A percentile compares a stretch with the other conserved stretches of the same genome.
phyloP scores from a whole-genome alignment of 139 green algal species.

The Tetradesmus obliquus region DNA sequence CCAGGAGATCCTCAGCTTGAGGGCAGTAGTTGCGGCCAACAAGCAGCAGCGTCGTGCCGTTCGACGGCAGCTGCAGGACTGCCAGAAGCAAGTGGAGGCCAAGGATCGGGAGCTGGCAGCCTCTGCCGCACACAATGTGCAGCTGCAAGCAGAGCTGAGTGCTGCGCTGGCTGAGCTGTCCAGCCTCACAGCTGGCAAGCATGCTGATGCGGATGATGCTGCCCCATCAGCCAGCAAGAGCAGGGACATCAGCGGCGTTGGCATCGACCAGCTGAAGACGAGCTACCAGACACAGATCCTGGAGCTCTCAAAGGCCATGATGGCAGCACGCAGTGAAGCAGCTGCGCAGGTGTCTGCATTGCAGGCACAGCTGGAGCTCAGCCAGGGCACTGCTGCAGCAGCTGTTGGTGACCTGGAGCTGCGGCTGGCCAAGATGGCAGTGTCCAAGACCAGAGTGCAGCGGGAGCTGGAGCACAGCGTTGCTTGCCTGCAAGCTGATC shows the following conservation, averaged over 20 bases:
- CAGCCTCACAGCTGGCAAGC: background rate
- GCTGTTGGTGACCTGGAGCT: background rate
- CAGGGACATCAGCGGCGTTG: background rate
- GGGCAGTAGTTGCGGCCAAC: background rate
- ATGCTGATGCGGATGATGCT: background rate
- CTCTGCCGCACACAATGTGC: background rate
- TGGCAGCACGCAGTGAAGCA: background rate
- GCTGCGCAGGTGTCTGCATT: background rate
- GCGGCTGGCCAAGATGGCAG: background rate
- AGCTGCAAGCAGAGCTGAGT: background rate
- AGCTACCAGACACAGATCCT: conserved; percentile 6
- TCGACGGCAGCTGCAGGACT: background rate
- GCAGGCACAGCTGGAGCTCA: conserved; percentile 27
- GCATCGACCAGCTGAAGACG: background rate
- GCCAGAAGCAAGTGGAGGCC: background rate
- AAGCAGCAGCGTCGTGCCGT: conserved; percentile 4
- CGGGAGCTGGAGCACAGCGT: background rate
- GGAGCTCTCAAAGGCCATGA: background rate
- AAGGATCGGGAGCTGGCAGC: conserved; percentile 25
- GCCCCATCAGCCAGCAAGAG: background rate
- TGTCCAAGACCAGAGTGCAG: background rate
- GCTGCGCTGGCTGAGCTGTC: conserved; percentile 15
- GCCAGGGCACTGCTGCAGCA: background rate
- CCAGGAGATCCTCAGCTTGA: conserved; percentile 28
- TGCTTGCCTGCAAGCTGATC: background rate